These are phyloP conservation scores for Boletus rubroflammeus DNA, from an alignment of 768 basidiomycete genomes.

Conservation along the genomic window DNA sequence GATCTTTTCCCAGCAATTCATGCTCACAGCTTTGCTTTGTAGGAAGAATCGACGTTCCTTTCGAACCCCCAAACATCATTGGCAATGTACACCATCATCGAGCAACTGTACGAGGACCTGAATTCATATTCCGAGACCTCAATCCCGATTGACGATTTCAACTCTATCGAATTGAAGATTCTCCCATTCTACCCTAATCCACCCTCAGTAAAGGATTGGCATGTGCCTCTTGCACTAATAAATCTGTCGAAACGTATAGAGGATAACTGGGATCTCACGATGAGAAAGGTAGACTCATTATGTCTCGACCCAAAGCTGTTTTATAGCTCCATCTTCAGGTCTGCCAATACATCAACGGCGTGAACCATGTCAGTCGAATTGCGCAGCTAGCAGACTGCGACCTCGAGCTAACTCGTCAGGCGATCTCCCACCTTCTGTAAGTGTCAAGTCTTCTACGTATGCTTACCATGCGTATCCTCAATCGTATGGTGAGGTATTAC, in stretches of 20 bases:
- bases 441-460: slow-evolving; percentile 21
- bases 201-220: slow-evolving; percentile 86
- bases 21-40: slow-evolving; percentile 3
- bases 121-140: slow-evolving; percentile 98
- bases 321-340: slow-evolving; percentile 38
- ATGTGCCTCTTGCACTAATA: slow-evolving; percentile 89
- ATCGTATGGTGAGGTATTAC: slow-evolving; percentile 64
- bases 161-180: slow-evolving; percentile 92
- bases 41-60: slow-evolving; percentile 90
- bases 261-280: slow-evolving; percentile 95
- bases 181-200: slow-evolving; percentile 98
- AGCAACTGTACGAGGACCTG: slow-evolving; percentile 95
- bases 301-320: neutral
- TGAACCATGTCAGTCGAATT: slow-evolving; percentile 87
- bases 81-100: slow-evolving; percentile 77
- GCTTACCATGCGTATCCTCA: slow-evolving; percentile 1
- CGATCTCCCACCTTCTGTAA: slow-evolving; percentile 89
- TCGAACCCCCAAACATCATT: slow-evolving; percentile 67
- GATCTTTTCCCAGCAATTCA: neutral
- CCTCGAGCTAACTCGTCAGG: slow-evolving; percentile 73
- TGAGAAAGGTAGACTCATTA: slow-evolving; percentile 63
- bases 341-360: slow-evolving; percentile 80
- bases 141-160: slow-evolving; percentile 86
- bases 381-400: slow-evolving; percentile 91
- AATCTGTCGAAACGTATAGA: slow-evolving; percentile 78